Percentiles rank a stretch among this genome's conserved stretches.
These are phyloP conservation scores for Hirschfeldia incana DNA, from an alignment of 345 rosid species.

Conservation along the genomic window DNA sequence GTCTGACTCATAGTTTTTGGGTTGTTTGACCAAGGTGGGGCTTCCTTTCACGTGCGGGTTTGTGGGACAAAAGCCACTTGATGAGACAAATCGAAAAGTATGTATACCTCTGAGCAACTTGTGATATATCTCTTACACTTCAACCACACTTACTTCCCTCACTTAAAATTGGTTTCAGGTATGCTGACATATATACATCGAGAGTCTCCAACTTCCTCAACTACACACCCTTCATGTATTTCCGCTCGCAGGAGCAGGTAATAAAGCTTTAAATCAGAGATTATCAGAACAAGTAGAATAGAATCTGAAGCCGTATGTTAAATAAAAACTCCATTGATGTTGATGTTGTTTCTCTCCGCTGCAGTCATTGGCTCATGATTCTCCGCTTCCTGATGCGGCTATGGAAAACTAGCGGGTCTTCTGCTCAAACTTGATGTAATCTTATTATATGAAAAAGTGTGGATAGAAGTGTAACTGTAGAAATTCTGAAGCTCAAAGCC, in stretches of 20 bases:
- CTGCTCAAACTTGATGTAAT: conserved; percentile 13
- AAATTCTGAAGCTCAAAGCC: not conserved
- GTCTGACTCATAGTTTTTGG: conserved; percentile 8
- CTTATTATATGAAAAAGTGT: not conserved
- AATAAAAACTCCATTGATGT: not conserved
- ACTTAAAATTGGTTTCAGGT: conserved; percentile 48
- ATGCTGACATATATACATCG: conserved; percentile 90
- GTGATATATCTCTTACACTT: not conserved
- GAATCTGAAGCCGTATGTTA: not conserved
- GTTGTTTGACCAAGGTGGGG: conserved; percentile 68
- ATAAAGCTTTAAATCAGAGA: not conserved
- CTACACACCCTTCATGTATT: no score
- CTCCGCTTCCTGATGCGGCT: conserved; percentile 37
- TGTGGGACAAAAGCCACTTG: conserved; percentile 98
- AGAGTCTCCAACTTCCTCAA: conserved; percentile 92
- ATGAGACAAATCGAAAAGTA: conserved; percentile 97
- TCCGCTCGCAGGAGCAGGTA: conserved; percentile 95
- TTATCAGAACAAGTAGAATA: not conserved
- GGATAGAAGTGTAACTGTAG: conserved; percentile 24
- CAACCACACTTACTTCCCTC: not conserved
- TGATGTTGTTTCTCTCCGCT: conserved; percentile 2
- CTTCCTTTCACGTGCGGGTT: conserved; percentile 86
- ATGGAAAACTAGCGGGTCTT: conserved; percentile 27
- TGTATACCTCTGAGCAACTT: not conserved
- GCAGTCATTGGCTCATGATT: conserved; percentile 90